Percentiles rank a stretch among this genome's conserved stretches.
Evolutionary conservation across 805 yeast species (phyloP).

Genomic region (Cyberlindnera petersonii): DNA sequence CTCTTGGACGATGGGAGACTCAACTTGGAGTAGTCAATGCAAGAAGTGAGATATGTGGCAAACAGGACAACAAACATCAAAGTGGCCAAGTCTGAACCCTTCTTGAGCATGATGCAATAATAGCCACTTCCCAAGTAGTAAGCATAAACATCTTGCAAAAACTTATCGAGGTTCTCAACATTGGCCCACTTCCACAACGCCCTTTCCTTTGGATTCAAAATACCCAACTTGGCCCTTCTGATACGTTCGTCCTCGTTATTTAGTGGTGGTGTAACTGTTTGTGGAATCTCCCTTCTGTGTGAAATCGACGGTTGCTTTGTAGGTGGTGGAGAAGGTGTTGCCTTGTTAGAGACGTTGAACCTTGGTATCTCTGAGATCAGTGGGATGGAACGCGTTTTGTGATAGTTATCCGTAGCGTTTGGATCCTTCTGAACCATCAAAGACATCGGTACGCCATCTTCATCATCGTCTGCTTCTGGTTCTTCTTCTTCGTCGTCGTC

Average conservation of each 20-base stretch:
- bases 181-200: conserved; percentile 97
- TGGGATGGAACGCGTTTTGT: no score
- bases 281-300: conserved; percentile 9
- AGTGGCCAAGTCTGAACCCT: conserved; percentile 64
- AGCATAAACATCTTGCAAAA: conserved; percentile 74
- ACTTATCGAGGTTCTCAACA: conserved; percentile 84
- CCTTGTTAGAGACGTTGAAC: no score
- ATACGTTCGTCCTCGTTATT: conserved; percentile 21
- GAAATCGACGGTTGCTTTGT: conserved; percentile 11
- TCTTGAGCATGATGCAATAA: conserved; percentile 66
- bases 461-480: no score
- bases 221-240: conserved; percentile 33
- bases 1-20: conserved; percentile 27
- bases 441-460: conserved; percentile 21
- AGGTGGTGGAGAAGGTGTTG: conserved; percentile 5
- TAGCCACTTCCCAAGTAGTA: conserved; percentile 87
- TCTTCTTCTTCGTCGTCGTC: conserved; percentile 26
- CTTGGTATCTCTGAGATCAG: no score
- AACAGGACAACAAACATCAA: conserved; percentile 76
- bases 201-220: conserved; percentile 60
- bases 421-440: conserved; percentile 18
- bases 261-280: conserved; percentile 2
- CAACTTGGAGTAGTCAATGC: conserved; percentile 63
- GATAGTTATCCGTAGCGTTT: no score
- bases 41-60: conserved; percentile 74